Evolutionary conservation across 192 early-diverging fungal genomes (phyloP).

Genomic region (Linnemannia exigua): DNA sequence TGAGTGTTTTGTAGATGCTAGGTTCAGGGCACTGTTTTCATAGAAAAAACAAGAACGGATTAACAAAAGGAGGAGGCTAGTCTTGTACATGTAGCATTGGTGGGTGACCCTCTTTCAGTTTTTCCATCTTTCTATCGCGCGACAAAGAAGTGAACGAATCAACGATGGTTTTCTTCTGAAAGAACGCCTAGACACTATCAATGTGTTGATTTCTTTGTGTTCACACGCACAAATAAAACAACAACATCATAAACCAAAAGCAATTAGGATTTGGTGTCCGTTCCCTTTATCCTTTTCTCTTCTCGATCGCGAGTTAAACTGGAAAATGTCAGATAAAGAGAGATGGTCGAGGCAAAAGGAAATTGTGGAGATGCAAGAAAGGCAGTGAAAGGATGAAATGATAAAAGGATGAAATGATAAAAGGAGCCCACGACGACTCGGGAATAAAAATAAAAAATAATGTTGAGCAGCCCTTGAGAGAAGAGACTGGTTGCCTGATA

Average conservation of each 20-base stretch:
- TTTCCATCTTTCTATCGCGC: not conserved
- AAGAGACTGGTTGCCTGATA: not conserved
- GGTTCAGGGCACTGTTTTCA: slow-evolving; percentile 32
- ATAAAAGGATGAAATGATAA: not conserved
- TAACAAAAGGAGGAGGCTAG: not conserved
- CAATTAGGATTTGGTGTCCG: not conserved
- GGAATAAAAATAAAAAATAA: slow-evolving; percentile 2
- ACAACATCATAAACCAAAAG: not conserved
- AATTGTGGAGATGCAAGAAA: not conserved
- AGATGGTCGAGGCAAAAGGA: not conserved
- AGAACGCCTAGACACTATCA: not conserved
- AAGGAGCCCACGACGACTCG: not conserved
- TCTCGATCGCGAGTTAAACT: not conserved
- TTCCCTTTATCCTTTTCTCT: not conserved
- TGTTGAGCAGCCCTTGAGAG: not conserved
- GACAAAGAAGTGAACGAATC: not conserved
- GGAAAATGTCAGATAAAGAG: not conserved
- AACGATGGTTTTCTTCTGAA: not conserved
- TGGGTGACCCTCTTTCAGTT: too few relatives aligned
- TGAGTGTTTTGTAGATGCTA: slow-evolving; percentile 24
- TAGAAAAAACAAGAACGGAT: not conserved
- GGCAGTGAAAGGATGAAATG: not conserved
- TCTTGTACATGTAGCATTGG: too few relatives aligned
- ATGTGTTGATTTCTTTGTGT: not conserved
- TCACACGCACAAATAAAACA: not conserved